Conservation (phyloP, 345 rosid species). For the Eucalyptus polybractea region DNA sequence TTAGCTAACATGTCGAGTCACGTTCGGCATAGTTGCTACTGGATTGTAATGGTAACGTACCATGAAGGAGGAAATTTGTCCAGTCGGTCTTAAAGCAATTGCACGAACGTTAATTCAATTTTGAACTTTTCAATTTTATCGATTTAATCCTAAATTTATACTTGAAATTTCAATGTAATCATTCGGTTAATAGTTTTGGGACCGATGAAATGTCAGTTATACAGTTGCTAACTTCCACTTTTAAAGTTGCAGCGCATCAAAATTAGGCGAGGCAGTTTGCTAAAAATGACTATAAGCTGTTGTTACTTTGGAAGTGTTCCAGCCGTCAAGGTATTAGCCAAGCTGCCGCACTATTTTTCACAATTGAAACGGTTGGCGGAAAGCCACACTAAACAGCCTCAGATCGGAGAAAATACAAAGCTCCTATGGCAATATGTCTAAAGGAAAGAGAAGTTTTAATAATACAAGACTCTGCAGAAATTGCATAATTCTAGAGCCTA, state of each 20-base stretch:
- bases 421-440: not conserved
- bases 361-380: too few species aligned
- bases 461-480: not conserved
- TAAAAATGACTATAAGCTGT: not conserved
- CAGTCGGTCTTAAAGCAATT: not conserved
- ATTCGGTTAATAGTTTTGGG: not conserved
- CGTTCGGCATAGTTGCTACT: not conserved
- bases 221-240: not conserved
- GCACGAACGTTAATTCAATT: rapidly evolving
- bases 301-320: too few species aligned
- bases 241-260: not conserved
- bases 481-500: not conserved
- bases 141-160: not conserved
- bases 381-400: not conserved
- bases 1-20: not conserved
- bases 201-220: not conserved
- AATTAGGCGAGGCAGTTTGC: not conserved
- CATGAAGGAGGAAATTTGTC: not conserved
- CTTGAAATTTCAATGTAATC: not conserved
- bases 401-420: not conserved
- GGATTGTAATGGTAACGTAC: not conserved
- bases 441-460: not conserved
- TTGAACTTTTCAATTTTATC: not conserved
- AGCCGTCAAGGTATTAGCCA: not conserved
- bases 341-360: too few species aligned